Evolutionary conservation across 495 filamentous ascomycete species (phyloP).

Genomic region (Xanthoparmelia taractica): DNA sequence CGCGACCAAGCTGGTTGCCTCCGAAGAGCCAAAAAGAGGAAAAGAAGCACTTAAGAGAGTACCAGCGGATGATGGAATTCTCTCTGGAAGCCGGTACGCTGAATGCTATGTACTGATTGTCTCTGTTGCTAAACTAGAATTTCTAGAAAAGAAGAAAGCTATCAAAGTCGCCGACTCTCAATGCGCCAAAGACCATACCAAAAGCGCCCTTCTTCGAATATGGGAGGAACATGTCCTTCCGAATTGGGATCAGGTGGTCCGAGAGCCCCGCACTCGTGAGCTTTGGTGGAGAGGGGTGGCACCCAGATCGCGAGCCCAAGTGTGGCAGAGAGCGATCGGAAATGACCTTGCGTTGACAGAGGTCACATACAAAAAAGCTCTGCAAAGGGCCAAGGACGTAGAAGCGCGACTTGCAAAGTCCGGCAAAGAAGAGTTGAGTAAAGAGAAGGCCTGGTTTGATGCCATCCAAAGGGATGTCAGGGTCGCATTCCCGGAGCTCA

Average conservation of each 20-base stretch:
- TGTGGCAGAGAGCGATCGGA: conserved; percentile 83
- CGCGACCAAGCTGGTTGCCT: conserved; percentile 88
- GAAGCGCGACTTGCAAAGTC: conserved; percentile 42
- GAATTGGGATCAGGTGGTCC: conserved; percentile 69
- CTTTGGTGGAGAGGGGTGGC: conserved; percentile 93
- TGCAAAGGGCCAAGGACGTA: conserved; percentile 64
- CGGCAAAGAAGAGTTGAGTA: conserved; percentile 37
- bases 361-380: conserved; percentile 68
- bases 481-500: conserved; percentile 69
- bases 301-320: conserved; percentile 65
- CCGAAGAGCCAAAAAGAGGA: conserved; percentile 92
- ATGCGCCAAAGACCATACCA: conserved; percentile 59
- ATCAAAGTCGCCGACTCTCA: conserved; percentile 42
- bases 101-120: neutral
- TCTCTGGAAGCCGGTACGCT: conserved; percentile 62
- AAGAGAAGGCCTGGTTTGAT: conserved; percentile 57
- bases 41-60: conserved; percentile 82
- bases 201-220: conserved; percentile 55
- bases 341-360: conserved; percentile 77
- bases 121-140: conserved; percentile 1
- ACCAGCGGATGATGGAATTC: conserved; percentile 84
- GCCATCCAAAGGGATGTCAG: conserved; percentile 63
- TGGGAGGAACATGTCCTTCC: conserved; percentile 88
- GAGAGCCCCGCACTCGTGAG: conserved; percentile 70
- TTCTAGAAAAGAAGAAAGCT: conserved; percentile 42